phyloP scores from a whole-genome alignment of 2,329 filamentous ascomycete genomes.

The Hortaea werneckii region DNA sequence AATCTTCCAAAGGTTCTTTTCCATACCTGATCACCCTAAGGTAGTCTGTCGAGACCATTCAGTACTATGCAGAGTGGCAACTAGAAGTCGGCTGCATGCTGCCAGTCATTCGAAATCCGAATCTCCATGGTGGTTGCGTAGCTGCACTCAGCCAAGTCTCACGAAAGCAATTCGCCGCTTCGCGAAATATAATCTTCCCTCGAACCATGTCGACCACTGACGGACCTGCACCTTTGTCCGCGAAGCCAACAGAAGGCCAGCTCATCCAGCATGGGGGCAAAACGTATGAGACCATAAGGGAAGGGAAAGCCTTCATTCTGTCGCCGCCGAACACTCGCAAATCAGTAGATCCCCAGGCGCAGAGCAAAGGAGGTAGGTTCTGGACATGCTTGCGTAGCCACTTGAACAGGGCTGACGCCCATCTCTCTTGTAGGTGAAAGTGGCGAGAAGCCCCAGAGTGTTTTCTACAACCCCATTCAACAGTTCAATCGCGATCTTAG shows the following conservation, averaged over 20 bases:
- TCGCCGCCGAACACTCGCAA: conserved; percentile 46
- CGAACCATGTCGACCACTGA: background rate
- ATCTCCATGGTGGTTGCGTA: no score
- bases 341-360: conserved; percentile 37
- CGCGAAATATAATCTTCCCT: no score
- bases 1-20: no score
- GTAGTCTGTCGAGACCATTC: no score
- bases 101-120: no score
- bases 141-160: no score
- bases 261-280: conserved; percentile 24
- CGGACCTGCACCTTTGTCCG: background rate
- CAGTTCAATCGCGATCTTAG: conserved; percentile 97
- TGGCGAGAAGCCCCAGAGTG: conserved; percentile 57
- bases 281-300: conserved; percentile 46
- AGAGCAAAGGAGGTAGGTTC: conserved; percentile 20
- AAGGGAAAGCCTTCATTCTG: conserved; percentile 59
- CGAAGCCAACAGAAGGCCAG: conserved; percentile 20
- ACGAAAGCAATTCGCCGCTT: no score
- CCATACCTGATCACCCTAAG: no score
- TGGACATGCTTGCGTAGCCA: conserved; percentile 20
- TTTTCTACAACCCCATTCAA: conserved; percentile 98
- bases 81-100: no score
- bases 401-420: conserved; percentile 26
- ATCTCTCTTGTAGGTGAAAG: conserved; percentile 23
- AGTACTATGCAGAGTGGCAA: no score